A percentile compares a stretch with the other conserved stretches of the same genome.
Conservation (phyloP, 2,329 filamentous ascomycete species). For the Aspergillus phoenicis region DNA sequence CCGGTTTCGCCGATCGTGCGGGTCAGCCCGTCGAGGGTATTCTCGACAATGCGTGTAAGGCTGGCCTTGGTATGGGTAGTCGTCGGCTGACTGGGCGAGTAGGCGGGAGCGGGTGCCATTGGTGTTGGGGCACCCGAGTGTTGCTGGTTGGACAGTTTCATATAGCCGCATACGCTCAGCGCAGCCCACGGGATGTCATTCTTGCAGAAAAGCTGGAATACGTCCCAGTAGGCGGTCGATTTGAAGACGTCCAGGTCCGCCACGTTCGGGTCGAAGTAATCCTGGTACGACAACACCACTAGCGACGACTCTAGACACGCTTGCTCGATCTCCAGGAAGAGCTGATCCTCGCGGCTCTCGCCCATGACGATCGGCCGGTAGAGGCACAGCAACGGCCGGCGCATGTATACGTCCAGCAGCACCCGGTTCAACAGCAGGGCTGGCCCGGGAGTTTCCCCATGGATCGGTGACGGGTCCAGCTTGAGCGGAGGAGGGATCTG, state of each 20-base stretch:
- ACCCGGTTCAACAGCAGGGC: constrained; percentile 23
- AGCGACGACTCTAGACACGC: constrained; percentile 31
- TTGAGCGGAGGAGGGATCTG: constrained; percentile 14
- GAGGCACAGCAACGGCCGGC: constrained; percentile 34
- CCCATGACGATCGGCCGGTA: constrained; percentile 28
- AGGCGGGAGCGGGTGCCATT: not conserved
- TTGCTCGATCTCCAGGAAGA: constrained; percentile 24
- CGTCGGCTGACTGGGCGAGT: not conserved
- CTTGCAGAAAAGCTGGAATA: constrained; percentile 34
- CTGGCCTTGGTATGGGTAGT: constrained; percentile 25
- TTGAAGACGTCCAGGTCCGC: constrained; percentile 29
- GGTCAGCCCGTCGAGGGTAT: constrained; percentile 32
- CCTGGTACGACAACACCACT: constrained; percentile 32
- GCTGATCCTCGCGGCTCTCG: constrained; percentile 14
- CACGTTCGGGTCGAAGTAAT: constrained; percentile 35
- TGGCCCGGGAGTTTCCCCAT: not conserved
- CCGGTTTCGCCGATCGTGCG: constrained; percentile 30
- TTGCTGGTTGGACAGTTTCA: constrained; percentile 22
- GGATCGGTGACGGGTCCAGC: not conserved
- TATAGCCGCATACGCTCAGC: constrained; percentile 33
- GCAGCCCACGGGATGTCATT: constrained; percentile 35
- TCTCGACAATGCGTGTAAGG: constrained; percentile 31
- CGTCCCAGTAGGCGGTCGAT: constrained; percentile 27
- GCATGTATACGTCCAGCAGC: constrained; percentile 31
- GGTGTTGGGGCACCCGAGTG: not conserved